Base-by-base conservation (phyloP, 2,329 filamentous ascomycete genomes). In the Colletotrichum sp. region DNA sequence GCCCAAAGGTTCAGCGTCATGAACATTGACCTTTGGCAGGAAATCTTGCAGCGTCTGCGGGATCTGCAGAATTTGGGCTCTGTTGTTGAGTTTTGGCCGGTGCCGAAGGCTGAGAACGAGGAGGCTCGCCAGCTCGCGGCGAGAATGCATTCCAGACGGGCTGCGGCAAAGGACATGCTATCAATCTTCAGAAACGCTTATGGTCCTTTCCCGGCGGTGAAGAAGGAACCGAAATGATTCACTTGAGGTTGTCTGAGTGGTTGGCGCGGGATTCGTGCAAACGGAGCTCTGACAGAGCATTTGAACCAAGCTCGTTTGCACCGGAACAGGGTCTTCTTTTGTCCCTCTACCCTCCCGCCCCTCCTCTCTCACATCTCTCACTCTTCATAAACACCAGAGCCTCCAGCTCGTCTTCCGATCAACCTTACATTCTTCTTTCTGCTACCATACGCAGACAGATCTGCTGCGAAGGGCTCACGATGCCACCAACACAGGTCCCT, bases 401-500 rank as follows among this genome's bases (percentile, higher is more conserved):
- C n/a, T 51, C 11, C 5, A 51, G 4, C 11, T 13, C 43, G 4
- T 21, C 11, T 51, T 51, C n/a, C 12, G 11, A 8, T 24, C 11
- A 7, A 8, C 5, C 11, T 21, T 4, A 13, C 43, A 8, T 51
- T 21, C 11, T 13, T 51, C 43, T 5, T 8, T 21, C 43, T 0
- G 1, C n/a, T 21, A 11, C n/a, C 7, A 8, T 8, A 24, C n/a
- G 11, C 43, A 24, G 43, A 51, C 13, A 1, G n/a, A 1, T 51
- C 0, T 51, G 43, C 43, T 0, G n/a, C 6, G 43, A 21, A 11
- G 43, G 0, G 43, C n/a, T 24, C 11, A 51, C 11, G 0, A 21
- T 51, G n/a, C 43, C 43, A 13, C 43, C 3, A 13, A 0, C 0
- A 51, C 43, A 51, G n/a, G 9, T 3, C n/a, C 11, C n/a, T 51